A percentile compares a stretch with the other conserved stretches of the same genome.
phyloP scores from a whole-genome alignment of 2,329 filamentous ascomycete genomes.

The Rhynchosporium agropyri region DNA sequence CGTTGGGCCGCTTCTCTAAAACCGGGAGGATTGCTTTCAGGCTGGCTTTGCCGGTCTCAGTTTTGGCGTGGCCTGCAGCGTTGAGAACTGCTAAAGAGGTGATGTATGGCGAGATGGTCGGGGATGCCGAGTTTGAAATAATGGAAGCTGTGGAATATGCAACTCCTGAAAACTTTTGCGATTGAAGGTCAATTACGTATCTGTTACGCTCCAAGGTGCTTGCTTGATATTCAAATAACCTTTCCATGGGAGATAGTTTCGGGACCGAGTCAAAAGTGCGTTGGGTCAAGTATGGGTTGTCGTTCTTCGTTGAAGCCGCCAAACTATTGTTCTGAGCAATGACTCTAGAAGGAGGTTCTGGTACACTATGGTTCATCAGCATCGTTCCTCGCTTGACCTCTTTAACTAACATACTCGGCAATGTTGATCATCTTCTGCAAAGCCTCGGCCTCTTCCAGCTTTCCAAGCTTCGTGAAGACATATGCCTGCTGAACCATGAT shows the following conservation, averaged over 20 bases:
- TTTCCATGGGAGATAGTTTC: slow-evolving; percentile 58
- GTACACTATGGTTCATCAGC: slow-evolving; percentile 54
- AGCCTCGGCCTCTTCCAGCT: slow-evolving; percentile 64
- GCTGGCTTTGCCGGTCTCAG: slow-evolving; percentile 64
- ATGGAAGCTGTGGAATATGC: slow-evolving; percentile 49
- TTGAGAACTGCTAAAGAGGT: slow-evolving; percentile 65
- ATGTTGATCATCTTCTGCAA: slow-evolving; percentile 64
- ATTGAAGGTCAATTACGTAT: slow-evolving; percentile 65
- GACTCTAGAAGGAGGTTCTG: slow-evolving; percentile 66
- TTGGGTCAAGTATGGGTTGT: slow-evolving; percentile 71
- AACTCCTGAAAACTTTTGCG: slow-evolving; percentile 68
- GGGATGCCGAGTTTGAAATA: slow-evolving; percentile 49
- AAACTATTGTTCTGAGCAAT: slow-evolving; percentile 68
- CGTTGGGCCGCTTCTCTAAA: slow-evolving; percentile 73
- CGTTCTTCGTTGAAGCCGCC: slow-evolving; percentile 46
- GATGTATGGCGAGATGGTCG: slow-evolving; percentile 52
- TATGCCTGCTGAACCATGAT: slow-evolving; percentile 78
- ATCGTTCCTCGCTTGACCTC: slow-evolving; percentile 6
- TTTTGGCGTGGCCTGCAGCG: slow-evolving; percentile 73
- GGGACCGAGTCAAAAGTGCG: slow-evolving; percentile 60
- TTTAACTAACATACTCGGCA: slow-evolving; percentile 55
- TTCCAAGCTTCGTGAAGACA: slow-evolving; percentile 68
- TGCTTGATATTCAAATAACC: slow-evolving; percentile 72
- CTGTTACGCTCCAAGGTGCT: slow-evolving; percentile 63
- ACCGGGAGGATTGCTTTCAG: slow-evolving; percentile 70